phyloP scores from a whole-genome alignment of 768 basidiomycete genomes.

The Mycena indigotica region DNA sequence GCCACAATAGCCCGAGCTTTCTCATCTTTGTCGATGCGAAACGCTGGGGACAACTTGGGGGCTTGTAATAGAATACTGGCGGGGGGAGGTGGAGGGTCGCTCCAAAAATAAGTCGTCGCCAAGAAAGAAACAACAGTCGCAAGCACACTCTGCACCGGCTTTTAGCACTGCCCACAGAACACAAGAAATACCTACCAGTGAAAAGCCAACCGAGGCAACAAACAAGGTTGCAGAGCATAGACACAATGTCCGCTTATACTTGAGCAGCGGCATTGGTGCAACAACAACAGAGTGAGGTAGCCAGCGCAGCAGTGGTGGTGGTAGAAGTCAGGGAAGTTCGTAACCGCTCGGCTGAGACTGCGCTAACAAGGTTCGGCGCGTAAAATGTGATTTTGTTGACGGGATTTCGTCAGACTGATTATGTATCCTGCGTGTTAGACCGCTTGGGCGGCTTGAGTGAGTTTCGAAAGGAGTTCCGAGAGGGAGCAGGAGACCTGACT shows the following conservation, averaged over 20 bases:
- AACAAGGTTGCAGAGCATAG: not conserved
- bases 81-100: not conserved
- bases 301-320: not conserved
- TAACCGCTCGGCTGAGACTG: not conserved
- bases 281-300: not conserved
- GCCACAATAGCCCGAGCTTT: not conserved
- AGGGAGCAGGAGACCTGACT: too few species aligned
- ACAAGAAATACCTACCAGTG: not conserved
- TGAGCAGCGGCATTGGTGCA: not conserved
- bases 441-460: too few species aligned
- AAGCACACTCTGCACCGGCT: not conserved
- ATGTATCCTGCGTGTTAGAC: too few species aligned
- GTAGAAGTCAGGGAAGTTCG: not conserved
- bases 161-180: not conserved
- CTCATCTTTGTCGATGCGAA: too few species aligned
- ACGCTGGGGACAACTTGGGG: too few species aligned
- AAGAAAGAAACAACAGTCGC: not conserved
- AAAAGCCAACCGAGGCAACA: not conserved
- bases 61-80: not conserved
- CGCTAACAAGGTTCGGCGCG: too few species aligned
- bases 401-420: too few species aligned
- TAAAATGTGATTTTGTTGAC: not conserved
- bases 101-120: not conserved
- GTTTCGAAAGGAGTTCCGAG: too few species aligned
- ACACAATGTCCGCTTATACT: not conserved